These are phyloP conservation scores for Quercus agrifolia DNA, from an alignment of 306 rosid genomes.

Conservation along the genomic window DNA sequence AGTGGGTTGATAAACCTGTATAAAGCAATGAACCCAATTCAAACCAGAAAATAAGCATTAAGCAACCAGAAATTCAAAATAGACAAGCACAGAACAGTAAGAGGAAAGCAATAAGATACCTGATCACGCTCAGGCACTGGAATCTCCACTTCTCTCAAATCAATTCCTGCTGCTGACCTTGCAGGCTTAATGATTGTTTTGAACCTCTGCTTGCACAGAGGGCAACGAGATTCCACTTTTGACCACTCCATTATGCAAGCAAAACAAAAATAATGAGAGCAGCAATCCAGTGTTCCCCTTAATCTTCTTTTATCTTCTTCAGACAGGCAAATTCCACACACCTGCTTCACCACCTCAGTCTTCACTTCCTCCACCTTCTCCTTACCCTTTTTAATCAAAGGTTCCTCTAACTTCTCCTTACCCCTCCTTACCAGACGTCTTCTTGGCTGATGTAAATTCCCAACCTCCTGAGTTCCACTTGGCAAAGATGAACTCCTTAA, in stretches of 20 bases:
- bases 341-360: conserved; percentile 65
- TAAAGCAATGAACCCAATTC: conserved; percentile 15
- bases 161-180: conserved; percentile 54
- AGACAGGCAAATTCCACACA: conserved; percentile 89
- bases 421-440: conserved; percentile 71
- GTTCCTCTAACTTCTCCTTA: conserved; percentile 86
- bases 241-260: conserved; percentile 98
- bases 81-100: conserved; percentile 11
- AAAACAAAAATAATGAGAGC: conserved; percentile 92
- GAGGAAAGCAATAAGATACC: conserved; percentile 44
- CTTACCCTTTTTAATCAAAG: conserved; percentile 55
- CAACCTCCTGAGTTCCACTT: conserved; percentile 34
- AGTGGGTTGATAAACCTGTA: conserved; percentile 96
- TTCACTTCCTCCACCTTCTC: conserved; percentile 74
- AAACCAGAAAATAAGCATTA: conserved; percentile 3
- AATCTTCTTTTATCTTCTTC: conserved; percentile 94
- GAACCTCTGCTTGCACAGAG: conserved; percentile 98
- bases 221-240: conserved; percentile 97
- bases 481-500: conserved; percentile 46
- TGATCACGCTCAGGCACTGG: conserved; percentile 94
- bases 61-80: conserved; percentile 13
- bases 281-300: conserved; percentile 82
- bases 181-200: conserved; percentile 73
- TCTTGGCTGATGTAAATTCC: conserved; percentile 31
- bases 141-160: conserved; percentile 63